A percentile compares a stretch with the other conserved stretches of the same genome.
phyloP scores from a whole-genome alignment of 108 stramenopile species.

The Mediolabrus comicus region DNA sequence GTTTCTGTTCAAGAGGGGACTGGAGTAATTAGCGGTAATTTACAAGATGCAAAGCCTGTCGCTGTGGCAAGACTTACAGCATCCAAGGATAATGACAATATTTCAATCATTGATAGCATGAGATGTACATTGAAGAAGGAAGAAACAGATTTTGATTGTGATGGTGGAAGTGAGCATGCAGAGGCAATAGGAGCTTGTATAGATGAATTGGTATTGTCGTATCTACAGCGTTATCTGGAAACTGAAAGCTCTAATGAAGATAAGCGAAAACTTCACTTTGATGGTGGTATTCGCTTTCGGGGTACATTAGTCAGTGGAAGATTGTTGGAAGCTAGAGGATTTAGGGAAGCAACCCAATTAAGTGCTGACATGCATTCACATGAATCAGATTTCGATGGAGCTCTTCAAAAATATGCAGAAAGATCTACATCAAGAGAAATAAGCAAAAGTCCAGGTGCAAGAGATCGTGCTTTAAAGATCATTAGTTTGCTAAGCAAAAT shows the following conservation, averaged over 20 bases:
- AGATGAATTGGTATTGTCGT: conserved; percentile 62
- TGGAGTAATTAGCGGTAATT: conserved; percentile 5
- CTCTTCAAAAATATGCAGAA: conserved; percentile 61
- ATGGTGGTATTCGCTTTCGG: conserved; percentile 75
- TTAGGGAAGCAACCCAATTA: conserved; percentile 59
- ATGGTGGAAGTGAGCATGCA: conserved; percentile 78
- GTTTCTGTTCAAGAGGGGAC: conserved; percentile 15
- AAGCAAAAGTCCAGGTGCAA: conserved; percentile 55
- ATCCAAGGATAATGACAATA: conserved; percentile 27
- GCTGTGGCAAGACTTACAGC: conserved; percentile 68
- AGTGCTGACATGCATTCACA: conserved; percentile 79
- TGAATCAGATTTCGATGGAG: conserved; percentile 62
- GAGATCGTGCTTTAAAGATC: conserved; percentile 75
- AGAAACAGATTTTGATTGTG: conserved; percentile 64
- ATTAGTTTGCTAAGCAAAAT: conserved; percentile 60
- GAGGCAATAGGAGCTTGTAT: conserved; percentile 78
- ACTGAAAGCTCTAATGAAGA: conserved; percentile 1
- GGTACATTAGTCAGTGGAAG: conserved; percentile 65
- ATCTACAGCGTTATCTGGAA: conserved; percentile 45
- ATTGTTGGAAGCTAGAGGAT: conserved; percentile 74
- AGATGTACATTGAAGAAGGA: conserved; percentile 81
- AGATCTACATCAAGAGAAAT: conserved; percentile 41
- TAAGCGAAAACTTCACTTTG: conserved; percentile 32
- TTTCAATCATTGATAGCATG: conserved; percentile 68
- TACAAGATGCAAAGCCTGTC: conserved; percentile 48